phyloP scores from a whole-genome alignment of 176 grass and related monocot genomes.

The Aechmea fasciata region DNA sequence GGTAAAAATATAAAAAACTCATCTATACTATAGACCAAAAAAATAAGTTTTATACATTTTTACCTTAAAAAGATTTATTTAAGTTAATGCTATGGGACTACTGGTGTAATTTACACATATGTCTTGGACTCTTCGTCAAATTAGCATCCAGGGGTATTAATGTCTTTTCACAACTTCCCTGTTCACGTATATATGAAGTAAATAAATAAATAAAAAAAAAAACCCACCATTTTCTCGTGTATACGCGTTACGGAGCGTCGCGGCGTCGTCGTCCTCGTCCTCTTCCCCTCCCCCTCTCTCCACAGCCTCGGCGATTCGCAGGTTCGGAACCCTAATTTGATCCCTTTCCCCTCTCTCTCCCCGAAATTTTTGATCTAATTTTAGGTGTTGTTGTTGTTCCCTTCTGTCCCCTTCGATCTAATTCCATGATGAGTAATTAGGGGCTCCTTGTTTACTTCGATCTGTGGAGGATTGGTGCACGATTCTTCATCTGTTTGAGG shows the following conservation, averaged over 20 bases:
- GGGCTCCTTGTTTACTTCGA: background rate
- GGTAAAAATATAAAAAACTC: too few relatives aligned
- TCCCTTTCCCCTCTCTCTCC: background rate
- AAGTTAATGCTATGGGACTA: too few relatives aligned
- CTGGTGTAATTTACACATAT: too few relatives aligned
- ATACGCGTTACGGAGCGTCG: background rate
- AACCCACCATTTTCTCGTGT: background rate
- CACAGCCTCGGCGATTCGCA: background rate
- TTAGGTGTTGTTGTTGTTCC: background rate
- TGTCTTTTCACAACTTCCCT: background rate
- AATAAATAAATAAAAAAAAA: too few relatives aligned
- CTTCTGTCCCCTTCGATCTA: background rate
- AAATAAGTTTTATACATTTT: too few relatives aligned
- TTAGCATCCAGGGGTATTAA: background rate
- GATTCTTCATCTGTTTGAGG: background rate
- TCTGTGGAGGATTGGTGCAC: background rate
- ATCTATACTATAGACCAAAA: too few relatives aligned
- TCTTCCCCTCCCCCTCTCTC: background rate
- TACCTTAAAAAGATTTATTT: too few relatives aligned
- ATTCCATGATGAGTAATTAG: background rate
- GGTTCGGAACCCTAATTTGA: background rate
- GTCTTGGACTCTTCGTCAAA: too few relatives aligned
- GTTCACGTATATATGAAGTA: background rate
- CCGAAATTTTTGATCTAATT: background rate
- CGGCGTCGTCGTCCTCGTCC: background rate